These are phyloP conservation scores for Zygoascus biomembranicola DNA, from an alignment of 805 yeast genomes.

Conservation along the genomic window DNA sequence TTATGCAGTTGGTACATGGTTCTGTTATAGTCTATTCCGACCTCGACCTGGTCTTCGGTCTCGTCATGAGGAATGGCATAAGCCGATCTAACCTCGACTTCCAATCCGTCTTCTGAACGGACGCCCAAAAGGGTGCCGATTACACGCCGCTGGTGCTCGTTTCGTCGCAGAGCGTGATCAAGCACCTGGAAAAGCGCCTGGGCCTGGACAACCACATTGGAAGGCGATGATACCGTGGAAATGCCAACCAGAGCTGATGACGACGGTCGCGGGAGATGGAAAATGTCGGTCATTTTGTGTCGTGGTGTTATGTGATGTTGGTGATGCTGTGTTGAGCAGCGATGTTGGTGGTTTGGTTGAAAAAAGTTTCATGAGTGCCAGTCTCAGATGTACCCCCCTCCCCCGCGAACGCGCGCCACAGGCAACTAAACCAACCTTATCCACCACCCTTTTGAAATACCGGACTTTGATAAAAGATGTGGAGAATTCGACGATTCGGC, in stretches of 20 bases:
- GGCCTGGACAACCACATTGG: conserved; percentile 20
- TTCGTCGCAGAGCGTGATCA: conserved; percentile 57
- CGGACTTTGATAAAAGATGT: no score
- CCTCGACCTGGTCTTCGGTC: conserved; percentile 63
- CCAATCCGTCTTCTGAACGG: conserved; percentile 76
- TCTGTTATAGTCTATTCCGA: conserved; percentile 70
- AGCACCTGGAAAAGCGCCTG: conserved; percentile 68
- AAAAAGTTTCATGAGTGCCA: background rate
- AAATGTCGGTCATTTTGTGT: conserved; percentile 14
- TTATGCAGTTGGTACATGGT: conserved; percentile 62
- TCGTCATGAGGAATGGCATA: conserved; percentile 77
- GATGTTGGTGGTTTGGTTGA: background rate
- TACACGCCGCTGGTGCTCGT: conserved; percentile 47
- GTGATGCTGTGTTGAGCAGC: background rate
- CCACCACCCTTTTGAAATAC: no score
- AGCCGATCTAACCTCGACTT: conserved; percentile 63
- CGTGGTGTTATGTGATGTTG: background rate
- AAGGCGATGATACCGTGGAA: conserved; percentile 17
- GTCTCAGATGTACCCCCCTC: background rate
- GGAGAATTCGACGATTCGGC: background rate
- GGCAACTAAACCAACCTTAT: no score
- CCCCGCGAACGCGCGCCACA: background rate
- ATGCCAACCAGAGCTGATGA: conserved; percentile 13
- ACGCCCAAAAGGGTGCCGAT: conserved; percentile 78
- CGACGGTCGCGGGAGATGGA: conserved; percentile 19